A percentile compares a stretch with the other conserved stretches of the same genome.
Evolutionary conservation across 108 stramenopile genomes (phyloP).

Genomic region (Nannochloropsis salina): DNA sequence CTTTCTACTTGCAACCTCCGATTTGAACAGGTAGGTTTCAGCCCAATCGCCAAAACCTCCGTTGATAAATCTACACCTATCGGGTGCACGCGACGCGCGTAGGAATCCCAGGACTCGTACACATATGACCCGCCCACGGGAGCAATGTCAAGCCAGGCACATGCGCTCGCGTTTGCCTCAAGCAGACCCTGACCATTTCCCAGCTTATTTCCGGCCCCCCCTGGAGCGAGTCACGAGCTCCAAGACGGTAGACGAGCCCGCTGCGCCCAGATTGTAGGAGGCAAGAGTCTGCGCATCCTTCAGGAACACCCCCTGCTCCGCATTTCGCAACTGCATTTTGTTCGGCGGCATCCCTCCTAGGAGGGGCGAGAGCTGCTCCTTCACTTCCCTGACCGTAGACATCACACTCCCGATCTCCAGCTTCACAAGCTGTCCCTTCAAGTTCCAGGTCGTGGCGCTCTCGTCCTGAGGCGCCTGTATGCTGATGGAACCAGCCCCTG

Average conservation of each 20-base stretch:
- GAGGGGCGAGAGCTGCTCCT: neutral
- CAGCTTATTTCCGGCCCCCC: neutral
- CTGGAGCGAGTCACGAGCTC: neutral
- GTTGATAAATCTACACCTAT: too few species aligned
- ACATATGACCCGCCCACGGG: too few species aligned
- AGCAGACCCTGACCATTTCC: neutral
- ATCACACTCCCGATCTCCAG: neutral
- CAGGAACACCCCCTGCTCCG: neutral
- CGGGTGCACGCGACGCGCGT: too few species aligned
- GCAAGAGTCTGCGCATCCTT: neutral
- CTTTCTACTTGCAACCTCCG: too few species aligned
- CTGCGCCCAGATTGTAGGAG: neutral
- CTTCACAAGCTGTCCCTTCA: neutral
- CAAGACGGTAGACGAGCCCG: neutral
- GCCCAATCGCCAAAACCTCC: too few species aligned
- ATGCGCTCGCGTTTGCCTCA: too few species aligned
- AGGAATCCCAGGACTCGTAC: too few species aligned
- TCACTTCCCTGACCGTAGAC: neutral
- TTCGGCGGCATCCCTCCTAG: slow-evolving; percentile 1
- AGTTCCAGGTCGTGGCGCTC: neutral
- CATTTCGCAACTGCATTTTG: slow-evolving; percentile 18
- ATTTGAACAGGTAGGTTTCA: too few species aligned
- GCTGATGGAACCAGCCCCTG: neutral
- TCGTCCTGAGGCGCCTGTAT: neutral
- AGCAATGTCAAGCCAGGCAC: too few species aligned